Percentiles rank a stretch among this genome's conserved stretches.
phyloP scores from a whole-genome alignment of 208 protist species.

The Wallacemonas sp. region DNA sequence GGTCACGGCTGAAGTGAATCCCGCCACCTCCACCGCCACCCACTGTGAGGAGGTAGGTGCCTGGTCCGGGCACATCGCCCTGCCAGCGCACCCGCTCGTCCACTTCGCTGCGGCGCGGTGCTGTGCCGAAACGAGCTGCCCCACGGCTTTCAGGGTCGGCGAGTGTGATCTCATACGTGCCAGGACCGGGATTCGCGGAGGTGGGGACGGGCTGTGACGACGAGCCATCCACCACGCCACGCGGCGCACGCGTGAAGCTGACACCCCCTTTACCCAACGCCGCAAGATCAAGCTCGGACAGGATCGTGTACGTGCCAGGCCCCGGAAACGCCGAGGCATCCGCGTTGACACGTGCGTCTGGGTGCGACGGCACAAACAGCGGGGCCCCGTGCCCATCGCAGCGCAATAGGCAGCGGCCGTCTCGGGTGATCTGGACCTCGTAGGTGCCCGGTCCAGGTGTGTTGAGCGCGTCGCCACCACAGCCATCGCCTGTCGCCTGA shows the following conservation, averaged over 20 bases:
- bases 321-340: conserved; percentile 25
- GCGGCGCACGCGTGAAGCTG: neutral
- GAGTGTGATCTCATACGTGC: conserved; percentile 6
- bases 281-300: conserved; percentile 1
- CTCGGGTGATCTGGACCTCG: conserved; percentile 25
- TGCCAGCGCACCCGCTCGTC: conserved; percentile 12
- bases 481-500: no score
- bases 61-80: conserved; percentile 15
- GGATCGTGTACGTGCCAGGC: conserved; percentile 40
- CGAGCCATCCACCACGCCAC: no score
- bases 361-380: conserved; percentile 6
- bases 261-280: neutral
- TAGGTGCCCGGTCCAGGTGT: conserved; percentile 49
- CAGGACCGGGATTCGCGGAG: neutral
- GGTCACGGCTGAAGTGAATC: neutral
- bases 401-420: conserved; percentile 8
- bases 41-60: conserved; percentile 14
- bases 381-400: neutral
- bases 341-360: conserved; percentile 20
- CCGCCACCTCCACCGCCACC: neutral
- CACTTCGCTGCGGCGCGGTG: conserved; percentile 16
- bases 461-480: neutral
- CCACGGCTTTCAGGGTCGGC: no score
- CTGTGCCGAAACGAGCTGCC: conserved; percentile 24
- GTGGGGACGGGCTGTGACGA: no score